phyloP scores from a whole-genome alignment of 306 rosid species.

The Biancaea sappan region DNA sequence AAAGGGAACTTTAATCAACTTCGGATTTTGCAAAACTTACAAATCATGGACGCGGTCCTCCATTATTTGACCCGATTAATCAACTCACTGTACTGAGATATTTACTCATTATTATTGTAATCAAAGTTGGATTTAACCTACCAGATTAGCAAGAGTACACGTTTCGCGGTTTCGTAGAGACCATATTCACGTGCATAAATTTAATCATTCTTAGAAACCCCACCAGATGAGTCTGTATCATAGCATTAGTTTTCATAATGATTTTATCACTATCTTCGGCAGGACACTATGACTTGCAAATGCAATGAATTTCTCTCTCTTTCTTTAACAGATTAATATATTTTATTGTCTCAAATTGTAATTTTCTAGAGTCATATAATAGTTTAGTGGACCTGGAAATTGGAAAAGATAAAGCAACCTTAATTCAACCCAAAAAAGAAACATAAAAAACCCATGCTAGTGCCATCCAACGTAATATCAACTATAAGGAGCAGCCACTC shows the following conservation, averaged over 20 bases:
- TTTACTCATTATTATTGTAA: not conserved
- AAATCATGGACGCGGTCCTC: not conserved
- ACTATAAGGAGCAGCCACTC: not conserved
- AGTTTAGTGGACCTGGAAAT: not conserved
- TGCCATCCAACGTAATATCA: not conserved
- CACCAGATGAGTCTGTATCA: not conserved
- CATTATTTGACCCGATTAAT: slow-evolving; percentile 5
- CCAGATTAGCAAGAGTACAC: slow-evolving; percentile 1
- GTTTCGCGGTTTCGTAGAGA: not conserved
- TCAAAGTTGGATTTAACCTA: slow-evolving; percentile 11
- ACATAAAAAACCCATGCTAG: not conserved
- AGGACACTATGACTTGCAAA: not conserved
- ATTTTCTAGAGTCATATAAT: not conserved
- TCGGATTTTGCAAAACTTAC: too few relatives aligned
- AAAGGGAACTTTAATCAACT: too few relatives aligned
- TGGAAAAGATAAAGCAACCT: not conserved
- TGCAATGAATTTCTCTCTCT: not conserved
- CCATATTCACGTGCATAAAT: not conserved
- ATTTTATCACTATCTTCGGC: not conserved
- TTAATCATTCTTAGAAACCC: not conserved
- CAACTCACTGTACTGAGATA: slow-evolving; percentile 3
- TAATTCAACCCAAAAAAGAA: too few relatives aligned
- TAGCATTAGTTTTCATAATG: not conserved
- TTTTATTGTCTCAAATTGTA: not conserved
- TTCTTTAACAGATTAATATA: not conserved